Percentiles rank a stretch among this genome's conserved stretches.
phyloP scores from a whole-genome alignment of 2,329 filamentous ascomycete species.

The Stachybotrys elegans region DNA sequence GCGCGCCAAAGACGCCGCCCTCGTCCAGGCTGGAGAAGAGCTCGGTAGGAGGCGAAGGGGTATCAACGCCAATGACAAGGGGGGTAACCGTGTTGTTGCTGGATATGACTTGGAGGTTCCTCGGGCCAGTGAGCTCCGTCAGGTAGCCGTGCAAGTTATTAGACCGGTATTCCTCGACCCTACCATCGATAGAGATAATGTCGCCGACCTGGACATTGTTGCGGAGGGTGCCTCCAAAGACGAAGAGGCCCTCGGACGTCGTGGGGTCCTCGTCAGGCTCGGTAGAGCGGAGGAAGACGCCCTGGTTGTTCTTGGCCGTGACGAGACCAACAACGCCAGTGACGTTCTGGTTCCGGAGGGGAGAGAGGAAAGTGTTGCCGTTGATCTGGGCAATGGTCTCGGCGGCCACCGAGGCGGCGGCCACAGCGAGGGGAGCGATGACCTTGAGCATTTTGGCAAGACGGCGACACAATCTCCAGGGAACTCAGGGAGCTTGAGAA shows the following conservation, averaged over 20 bases:
- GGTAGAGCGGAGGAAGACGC: constrained; percentile 61
- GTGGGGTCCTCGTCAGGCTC: constrained; percentile 47
- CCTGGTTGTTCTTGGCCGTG: constrained; percentile 56
- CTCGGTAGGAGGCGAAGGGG: constrained; percentile 52
- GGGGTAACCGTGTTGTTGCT: constrained; percentile 49
- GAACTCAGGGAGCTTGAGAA: neutral
- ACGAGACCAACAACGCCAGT: constrained; percentile 58
- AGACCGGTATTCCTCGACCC: constrained; percentile 51
- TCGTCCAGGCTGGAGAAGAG: constrained; percentile 57
- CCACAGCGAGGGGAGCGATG: constrained; percentile 20
- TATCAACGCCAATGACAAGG: constrained; percentile 56
- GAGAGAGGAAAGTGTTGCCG: constrained; percentile 58
- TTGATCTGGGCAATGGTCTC: constrained; percentile 60
- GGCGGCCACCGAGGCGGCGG: constrained; percentile 26
- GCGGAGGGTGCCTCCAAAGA: constrained; percentile 50
- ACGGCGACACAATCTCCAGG: neutral
- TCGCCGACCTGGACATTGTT: constrained; percentile 56
- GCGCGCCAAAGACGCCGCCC: constrained; percentile 60
- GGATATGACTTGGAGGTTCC: constrained; percentile 47
- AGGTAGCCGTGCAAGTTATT: constrained; percentile 52
- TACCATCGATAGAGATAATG: constrained; percentile 54
- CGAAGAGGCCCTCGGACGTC: constrained; percentile 62
- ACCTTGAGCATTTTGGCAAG: constrained; percentile 22
- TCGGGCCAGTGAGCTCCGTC: constrained; percentile 56
- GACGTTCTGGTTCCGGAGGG: constrained; percentile 50